Evolutionary conservation across 192 early-diverging fungal genomes (phyloP).

Genomic region (Nowakowskiella sp.): DNA sequence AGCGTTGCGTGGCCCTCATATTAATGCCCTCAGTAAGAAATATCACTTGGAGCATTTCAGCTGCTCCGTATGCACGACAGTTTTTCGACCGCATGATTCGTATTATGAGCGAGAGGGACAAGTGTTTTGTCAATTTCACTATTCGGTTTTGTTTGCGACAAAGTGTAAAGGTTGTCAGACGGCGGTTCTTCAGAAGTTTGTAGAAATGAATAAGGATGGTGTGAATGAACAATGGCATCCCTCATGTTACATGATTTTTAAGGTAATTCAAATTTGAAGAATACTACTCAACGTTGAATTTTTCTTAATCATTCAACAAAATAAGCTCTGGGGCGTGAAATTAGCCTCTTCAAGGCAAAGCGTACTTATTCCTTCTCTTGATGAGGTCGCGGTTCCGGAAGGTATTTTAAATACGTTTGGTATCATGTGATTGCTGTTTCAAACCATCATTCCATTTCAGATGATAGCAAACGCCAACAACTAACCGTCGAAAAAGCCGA

Average conservation of each 20-base stretch:
- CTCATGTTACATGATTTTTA: conserved; percentile 99
- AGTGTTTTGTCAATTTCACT: conserved; percentile 93
- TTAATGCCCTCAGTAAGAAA: conserved; percentile 85
- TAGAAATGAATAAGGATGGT: conserved; percentile 74
- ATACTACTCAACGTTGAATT: background rate
- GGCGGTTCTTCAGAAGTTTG: conserved; percentile 91
- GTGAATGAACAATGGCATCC: conserved; percentile 93
- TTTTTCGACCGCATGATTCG: conserved; percentile 91
- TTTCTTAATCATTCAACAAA: conserved; percentile 4
- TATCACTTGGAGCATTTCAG: conserved; percentile 95
- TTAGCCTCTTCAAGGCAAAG: conserved; percentile 5
- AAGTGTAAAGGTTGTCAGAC: conserved; percentile 95
- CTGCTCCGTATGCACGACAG: conserved; percentile 80
- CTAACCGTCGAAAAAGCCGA: conserved; percentile 81
- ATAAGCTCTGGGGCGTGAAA: conserved; percentile 41
- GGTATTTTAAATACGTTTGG: background rate
- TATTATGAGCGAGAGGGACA: conserved; percentile 93
- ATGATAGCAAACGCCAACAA: conserved; percentile 49
- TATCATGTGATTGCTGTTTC: background rate
- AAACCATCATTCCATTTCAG: conserved; percentile 16
- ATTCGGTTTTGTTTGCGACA: conserved; percentile 78
- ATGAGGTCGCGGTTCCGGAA: background rate
- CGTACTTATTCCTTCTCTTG: no score
- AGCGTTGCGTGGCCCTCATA: conserved; percentile 83
- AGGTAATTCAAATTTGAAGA: conserved; percentile 47